Percentiles rank a stretch among this genome's conserved stretches.
Conservation (phyloP, 306 rosid genomes). For the Quercus bicolor region DNA sequence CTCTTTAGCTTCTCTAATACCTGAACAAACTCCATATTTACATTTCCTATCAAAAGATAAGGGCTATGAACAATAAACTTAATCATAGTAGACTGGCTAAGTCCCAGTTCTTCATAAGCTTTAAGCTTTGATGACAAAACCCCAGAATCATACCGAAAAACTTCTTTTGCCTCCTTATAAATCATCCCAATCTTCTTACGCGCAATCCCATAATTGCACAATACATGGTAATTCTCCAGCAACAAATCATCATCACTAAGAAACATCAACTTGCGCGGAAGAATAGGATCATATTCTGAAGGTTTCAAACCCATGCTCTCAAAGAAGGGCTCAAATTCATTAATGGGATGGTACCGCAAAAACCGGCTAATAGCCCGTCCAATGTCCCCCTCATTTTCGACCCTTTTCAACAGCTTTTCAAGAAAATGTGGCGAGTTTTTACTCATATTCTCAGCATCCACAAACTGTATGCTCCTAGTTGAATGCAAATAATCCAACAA, state of each 20-base stretch:
- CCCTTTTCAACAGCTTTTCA: slow-evolving; percentile 37
- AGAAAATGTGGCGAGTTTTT: slow-evolving; percentile 62
- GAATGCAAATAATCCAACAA: slow-evolving; percentile 69
- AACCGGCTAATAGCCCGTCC: slow-evolving; percentile 38
- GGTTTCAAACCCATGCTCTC: slow-evolving; percentile 81
- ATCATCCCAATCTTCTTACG: slow-evolving; percentile 54
- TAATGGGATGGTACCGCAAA: slow-evolving; percentile 70
- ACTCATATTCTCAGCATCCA: slow-evolving; percentile 80
- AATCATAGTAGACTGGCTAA: slow-evolving; percentile 21
- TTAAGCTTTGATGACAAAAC: slow-evolving; percentile 52
- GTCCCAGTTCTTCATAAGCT: slow-evolving; percentile 53
- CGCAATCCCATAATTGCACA: slow-evolving; percentile 60
- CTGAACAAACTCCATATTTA: slow-evolving; percentile 36
- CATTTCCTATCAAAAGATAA: slow-evolving; percentile 58
- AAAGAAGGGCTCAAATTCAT: slow-evolving; percentile 84
- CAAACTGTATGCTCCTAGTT: slow-evolving; percentile 57
- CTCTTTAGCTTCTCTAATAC: slow-evolving; percentile 47
- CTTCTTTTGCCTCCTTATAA: slow-evolving; percentile 40
- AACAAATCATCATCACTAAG: slow-evolving; percentile 50
- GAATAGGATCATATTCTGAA: slow-evolving; percentile 48
- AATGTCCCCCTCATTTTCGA: slow-evolving; percentile 18
- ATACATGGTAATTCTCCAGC: slow-evolving; percentile 51
- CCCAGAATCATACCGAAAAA: slow-evolving; percentile 41
- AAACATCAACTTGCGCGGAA: slow-evolving; percentile 58
- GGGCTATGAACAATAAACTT: slow-evolving; percentile 49